Evolutionary conservation across 495 filamentous ascomycete genomes (phyloP).

Genomic region (Aspergillus wentii): DNA sequence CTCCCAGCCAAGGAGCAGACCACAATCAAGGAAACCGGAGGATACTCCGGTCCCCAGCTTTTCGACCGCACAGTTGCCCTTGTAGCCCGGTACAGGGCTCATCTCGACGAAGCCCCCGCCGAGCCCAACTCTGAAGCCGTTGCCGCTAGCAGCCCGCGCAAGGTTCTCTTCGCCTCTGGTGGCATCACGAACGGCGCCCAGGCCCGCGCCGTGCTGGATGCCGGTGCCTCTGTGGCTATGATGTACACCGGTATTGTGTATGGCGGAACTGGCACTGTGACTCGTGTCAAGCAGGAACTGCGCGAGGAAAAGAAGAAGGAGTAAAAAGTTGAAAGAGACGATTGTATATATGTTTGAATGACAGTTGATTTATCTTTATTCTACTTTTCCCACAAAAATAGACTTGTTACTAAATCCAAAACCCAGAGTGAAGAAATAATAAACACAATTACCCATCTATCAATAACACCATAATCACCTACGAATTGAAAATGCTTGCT

Average conservation of each 20-base stretch:
- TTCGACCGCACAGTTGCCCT: constrained; percentile 72
- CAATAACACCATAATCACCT: no score
- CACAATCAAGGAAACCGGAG: constrained; percentile 70
- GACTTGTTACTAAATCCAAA: no score
- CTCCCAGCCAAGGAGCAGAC: constrained; percentile 62
- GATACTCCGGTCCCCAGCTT: constrained; percentile 84
- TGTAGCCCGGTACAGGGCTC: constrained; percentile 70
- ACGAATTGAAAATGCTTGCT: no score
- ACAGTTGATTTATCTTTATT: no score
- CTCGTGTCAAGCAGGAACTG: constrained; percentile 84
- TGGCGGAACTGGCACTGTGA: constrained; percentile 79
- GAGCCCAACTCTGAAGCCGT: constrained; percentile 13
- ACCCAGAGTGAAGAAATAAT: no score
- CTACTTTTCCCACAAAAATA: no score
- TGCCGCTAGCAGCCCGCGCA: constrained; percentile 35
- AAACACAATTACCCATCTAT: no score
- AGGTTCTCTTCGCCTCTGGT: constrained; percentile 88
- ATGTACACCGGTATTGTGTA: constrained; percentile 81
- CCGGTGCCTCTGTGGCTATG: constrained; percentile 84
- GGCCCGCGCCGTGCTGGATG: constrained; percentile 71
- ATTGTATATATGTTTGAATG: constrained; percentile 2
- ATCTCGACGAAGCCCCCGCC: constrained; percentile 53
- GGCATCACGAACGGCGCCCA: constrained; percentile 84
- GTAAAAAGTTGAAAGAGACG: constrained; percentile 13
- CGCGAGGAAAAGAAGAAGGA: constrained; percentile 45